phyloP scores from a whole-genome alignment of 306 rosid genomes.

The Aeschynomene evenia region DNA sequence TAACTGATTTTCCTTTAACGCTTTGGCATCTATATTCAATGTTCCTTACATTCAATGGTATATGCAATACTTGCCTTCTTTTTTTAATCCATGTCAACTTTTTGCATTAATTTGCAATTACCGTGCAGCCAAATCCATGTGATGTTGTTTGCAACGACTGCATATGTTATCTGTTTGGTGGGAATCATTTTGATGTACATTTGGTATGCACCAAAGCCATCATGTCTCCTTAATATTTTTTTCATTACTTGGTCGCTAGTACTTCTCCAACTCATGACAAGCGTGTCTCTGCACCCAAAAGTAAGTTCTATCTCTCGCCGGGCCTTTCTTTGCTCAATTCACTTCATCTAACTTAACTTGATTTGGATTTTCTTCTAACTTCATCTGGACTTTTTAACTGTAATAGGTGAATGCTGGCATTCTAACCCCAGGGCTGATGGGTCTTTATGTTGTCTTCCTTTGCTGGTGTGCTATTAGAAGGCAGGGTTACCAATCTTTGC shows the following conservation, averaged over 20 bases:
- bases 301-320: conserved; percentile 43
- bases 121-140: conserved; percentile 84
- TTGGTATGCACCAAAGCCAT: conserved; percentile 94
- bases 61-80: no score
- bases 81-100: no score
- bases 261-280: conserved; percentile 96
- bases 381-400: no score
- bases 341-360: conserved; percentile 15
- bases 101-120: conserved; percentile 20
- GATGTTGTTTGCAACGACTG: conserved; percentile 74
- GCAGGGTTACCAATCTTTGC: conserved; percentile 40
- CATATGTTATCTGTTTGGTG: conserved; percentile 78
- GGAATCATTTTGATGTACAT: conserved; percentile 97
- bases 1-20: neutral
- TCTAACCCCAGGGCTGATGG: conserved; percentile 94
- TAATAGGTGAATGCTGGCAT: conserved; percentile 88
- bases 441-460: conserved; percentile 89
- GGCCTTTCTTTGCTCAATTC: conserved; percentile 18
- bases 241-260: conserved; percentile 92
- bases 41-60: no score
- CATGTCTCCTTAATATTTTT: conserved; percentile 97
- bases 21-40: neutral
- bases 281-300: conserved; percentile 95
- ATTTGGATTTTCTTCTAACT: conserved; percentile 17
- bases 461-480: conserved; percentile 99